Conservation (phyloP, 202 grass and related monocot genomes). For the Tripidium arundinaceum region DNA sequence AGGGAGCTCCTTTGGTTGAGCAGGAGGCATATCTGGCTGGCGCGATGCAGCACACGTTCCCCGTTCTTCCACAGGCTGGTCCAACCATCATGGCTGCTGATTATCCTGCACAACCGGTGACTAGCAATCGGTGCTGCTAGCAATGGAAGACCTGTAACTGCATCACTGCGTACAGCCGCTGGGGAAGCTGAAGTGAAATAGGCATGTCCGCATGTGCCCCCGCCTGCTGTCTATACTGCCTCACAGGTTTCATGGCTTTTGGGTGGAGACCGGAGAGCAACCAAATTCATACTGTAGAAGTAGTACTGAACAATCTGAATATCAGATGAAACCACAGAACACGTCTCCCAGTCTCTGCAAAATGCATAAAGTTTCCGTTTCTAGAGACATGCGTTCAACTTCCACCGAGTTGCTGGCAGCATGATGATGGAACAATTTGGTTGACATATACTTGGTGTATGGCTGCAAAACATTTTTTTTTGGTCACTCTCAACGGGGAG, state of each 20-base stretch:
- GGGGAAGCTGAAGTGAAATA: background rate
- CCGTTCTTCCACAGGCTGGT: background rate
- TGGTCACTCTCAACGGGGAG: background rate
- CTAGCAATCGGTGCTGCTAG: background rate
- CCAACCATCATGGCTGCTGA: background rate
- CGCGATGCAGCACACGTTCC: background rate
- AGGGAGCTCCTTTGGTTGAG: slow-evolving; percentile 29
- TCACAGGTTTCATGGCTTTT: background rate
- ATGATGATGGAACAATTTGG: background rate
- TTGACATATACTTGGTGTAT: background rate
- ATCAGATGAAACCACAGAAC: background rate
- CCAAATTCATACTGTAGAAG: background rate
- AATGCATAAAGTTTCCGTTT: background rate
- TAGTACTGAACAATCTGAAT: background rate
- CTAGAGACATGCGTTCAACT: background rate
- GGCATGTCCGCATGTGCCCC: background rate
- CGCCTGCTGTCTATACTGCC: background rate
- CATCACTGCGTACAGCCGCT: background rate
- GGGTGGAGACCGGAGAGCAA: background rate
- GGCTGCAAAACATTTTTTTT: background rate
- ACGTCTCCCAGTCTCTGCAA: background rate
- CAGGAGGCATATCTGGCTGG: slow-evolving; percentile 12
- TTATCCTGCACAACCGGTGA: background rate
- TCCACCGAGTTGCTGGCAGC: background rate
- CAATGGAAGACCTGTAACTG: background rate